Evolutionary conservation across 1,284 basidiomycete genomes (phyloP), one percentile per base, ranked within the genome.

Genomic region (Crocinoboletus sp.): DNA sequence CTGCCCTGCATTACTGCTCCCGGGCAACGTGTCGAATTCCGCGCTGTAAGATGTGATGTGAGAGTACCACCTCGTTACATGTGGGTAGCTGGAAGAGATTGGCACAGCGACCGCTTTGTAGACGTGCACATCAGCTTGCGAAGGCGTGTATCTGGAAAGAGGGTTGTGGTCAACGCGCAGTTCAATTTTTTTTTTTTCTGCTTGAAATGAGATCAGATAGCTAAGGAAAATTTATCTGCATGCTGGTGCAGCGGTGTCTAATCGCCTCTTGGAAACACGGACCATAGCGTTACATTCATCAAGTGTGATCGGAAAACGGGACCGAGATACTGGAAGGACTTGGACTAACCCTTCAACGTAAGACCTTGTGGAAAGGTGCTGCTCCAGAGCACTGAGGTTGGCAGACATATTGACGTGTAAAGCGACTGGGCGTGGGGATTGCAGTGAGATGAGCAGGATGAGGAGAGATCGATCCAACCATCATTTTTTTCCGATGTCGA

Each of bases 261-360:
- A 76, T 88, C 92, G 86, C 89, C 82, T 85, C 90, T 95, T 88
- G 83, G 91, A 92, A 94, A 94, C 92, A 94, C 91, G 91, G 91
- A 94, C 90, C 91, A 94, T 90, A 91, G 89, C 85, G 71, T 70
- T 68, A 40, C 66, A 64, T 71, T 91, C 89, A 93, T 94, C 89
- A 78, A 64, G 56, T 58, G 61, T 53, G 55, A 59, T 39, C 49
- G 53, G 45, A 40, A 38, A 59, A 49, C 46, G 48, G 34, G 53
- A 56, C 59, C 63, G 53, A 52, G 50, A 41, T 20, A 49, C 41
- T 35, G 43, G 31, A 48, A 46, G 32, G 33, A 48, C 44, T 33
- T 46, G 40, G 31, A 79, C 89, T 82, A 56, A 95, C 92, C 92
- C 93, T 68, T 94, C 89, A 48, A 95, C 74, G 71, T 95, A 96